Percentiles rank a stretch among this genome's conserved stretches.
Conservation (phyloP, 2,329 filamentous ascomycete species). For the Pestalotiopsis sp. region DNA sequence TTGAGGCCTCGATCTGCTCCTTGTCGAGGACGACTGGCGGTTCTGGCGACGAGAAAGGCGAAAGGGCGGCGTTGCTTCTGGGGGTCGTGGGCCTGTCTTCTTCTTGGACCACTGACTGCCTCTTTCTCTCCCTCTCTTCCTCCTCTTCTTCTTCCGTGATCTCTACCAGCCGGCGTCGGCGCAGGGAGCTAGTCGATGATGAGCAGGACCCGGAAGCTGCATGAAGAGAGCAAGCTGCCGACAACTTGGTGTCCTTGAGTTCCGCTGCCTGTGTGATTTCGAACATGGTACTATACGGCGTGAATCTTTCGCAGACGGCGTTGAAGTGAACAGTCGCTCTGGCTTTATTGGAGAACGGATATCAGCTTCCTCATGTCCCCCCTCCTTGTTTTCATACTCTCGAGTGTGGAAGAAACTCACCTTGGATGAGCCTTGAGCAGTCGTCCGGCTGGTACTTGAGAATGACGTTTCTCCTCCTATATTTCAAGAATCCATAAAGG, state of each 20-base stretch:
- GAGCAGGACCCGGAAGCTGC: conserved; percentile 84
- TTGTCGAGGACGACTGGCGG: conserved; percentile 52
- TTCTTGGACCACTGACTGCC: conserved; percentile 56
- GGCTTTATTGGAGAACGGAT: conserved; percentile 53
- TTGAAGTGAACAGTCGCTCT: conserved; percentile 77
- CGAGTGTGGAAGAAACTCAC: conserved; percentile 48
- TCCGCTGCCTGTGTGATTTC: conserved; percentile 74
- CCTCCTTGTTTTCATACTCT: background rate
- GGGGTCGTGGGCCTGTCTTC: conserved; percentile 39
- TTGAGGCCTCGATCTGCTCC: conserved; percentile 51
- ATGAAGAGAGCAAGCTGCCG: conserved; percentile 85
- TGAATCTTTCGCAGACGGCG: conserved; percentile 70
- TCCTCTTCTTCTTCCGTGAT: conserved; percentile 94
- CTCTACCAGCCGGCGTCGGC: conserved; percentile 78
- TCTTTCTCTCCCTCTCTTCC: conserved; percentile 59
- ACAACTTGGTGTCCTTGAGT: conserved; percentile 84
- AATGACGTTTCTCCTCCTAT: conserved; percentile 85
- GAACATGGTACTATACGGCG: conserved; percentile 85
- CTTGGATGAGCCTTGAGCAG: conserved; percentile 89
- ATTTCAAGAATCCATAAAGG: conserved; percentile 88
- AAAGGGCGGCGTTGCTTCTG: conserved; percentile 25
- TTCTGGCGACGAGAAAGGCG: conserved; percentile 23
- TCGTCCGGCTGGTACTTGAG: conserved; percentile 92
- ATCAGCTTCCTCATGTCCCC: background rate
- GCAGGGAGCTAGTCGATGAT: conserved; percentile 80